Evolutionary conservation across 225 moss, liverwort and hornwort species (phyloP).

Genomic region (Physcomitrium patens): DNA sequence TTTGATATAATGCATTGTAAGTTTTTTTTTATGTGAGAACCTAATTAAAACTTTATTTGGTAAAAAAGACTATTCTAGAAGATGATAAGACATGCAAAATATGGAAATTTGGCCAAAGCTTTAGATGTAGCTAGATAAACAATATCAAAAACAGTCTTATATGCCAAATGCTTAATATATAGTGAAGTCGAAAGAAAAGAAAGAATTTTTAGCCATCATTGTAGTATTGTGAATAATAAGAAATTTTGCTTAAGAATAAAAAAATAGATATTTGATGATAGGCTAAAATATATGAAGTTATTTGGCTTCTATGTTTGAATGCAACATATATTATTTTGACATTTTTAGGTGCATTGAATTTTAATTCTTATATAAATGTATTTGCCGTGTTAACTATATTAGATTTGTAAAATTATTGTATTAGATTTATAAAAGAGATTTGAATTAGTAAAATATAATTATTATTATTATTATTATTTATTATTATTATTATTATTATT

Average conservation of each 20-base stretch:
- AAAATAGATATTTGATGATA: background rate
- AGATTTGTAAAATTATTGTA: background rate
- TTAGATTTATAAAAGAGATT: too few species aligned
- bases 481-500: background rate
- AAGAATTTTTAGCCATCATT: background rate
- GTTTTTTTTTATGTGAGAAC: background rate
- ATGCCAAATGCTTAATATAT: background rate
- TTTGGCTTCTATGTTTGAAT: background rate
- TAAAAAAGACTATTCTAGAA: background rate
- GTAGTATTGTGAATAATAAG: background rate
- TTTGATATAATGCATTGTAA: slow-evolving; percentile 12
- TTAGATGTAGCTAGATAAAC: background rate
- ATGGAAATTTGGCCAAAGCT: background rate
- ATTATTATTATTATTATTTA: background rate
- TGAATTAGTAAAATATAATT: too few species aligned
- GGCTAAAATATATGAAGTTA: background rate
- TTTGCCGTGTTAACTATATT: too few species aligned
- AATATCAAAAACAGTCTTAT: background rate
- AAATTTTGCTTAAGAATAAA: background rate
- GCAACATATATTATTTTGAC: background rate
- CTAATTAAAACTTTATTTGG: background rate
- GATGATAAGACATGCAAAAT: background rate
- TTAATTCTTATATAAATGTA: too few species aligned
- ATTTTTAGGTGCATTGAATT: background rate
- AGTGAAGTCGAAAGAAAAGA: background rate